phyloP scores from a whole-genome alignment of 352 stramenopile species.

The Hyaloperonospora brassicae region DNA sequence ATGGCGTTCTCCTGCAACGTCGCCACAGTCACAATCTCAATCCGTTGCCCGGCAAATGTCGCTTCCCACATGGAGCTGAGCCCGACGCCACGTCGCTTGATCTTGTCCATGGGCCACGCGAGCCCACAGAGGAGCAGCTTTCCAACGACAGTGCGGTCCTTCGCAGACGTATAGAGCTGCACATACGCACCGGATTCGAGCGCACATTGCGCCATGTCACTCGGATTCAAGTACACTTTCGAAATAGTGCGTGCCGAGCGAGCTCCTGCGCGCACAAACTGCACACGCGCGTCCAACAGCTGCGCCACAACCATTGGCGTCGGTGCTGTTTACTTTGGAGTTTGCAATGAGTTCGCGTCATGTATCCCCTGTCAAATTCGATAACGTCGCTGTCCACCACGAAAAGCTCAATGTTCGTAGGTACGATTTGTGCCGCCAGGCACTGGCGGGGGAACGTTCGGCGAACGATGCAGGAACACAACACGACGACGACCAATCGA shows the following conservation, averaged over 20 bases:
- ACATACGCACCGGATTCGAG: slow-evolving; percentile 40
- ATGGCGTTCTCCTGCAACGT: slow-evolving; percentile 12
- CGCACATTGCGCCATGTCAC: slow-evolving; percentile 35
- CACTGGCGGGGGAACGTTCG: not conserved
- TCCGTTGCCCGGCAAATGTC: slow-evolving; percentile 18
- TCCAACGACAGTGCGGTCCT: not conserved
- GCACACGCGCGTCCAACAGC: slow-evolving; percentile 31
- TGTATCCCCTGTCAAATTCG: slow-evolving; percentile 14
- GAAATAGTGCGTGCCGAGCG: slow-evolving; percentile 48
- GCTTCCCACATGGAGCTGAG: slow-evolving; percentile 71
- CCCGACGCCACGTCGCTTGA: slow-evolving; percentile 52
- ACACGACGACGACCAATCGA: slow-evolving; percentile 2
- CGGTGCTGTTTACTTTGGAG: not conserved
- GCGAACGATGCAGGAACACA: too few relatives aligned
- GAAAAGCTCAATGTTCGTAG: not conserved
- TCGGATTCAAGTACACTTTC: slow-evolving; percentile 61
- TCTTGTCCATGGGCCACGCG: slow-evolving; percentile 66
- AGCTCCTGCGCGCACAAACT: slow-evolving; percentile 53
- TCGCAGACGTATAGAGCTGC: slow-evolving; percentile 17
- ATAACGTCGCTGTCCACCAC: not conserved
- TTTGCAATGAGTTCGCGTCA: not conserved
- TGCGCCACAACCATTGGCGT: not conserved
- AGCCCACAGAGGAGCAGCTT: slow-evolving; percentile 51
- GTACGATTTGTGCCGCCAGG: not conserved
- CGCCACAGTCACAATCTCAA: slow-evolving; percentile 23